Percentiles rank a stretch among this genome's conserved stretches.
phyloP scores from a whole-genome alignment of 768 basidiomycete species.

The Nidularia sp. region DNA sequence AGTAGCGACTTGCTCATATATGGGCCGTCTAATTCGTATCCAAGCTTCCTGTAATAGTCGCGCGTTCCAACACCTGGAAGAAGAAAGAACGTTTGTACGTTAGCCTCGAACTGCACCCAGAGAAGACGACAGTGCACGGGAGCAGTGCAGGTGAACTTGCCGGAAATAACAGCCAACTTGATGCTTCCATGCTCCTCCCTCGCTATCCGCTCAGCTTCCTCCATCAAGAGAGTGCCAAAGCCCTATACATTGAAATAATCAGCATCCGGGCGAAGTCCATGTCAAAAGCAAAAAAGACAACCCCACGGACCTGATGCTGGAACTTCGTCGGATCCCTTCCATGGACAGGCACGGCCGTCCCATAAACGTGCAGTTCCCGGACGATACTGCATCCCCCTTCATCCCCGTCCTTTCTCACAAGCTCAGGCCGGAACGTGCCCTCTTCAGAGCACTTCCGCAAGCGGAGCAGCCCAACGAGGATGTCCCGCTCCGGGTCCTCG shows the following conservation, averaged over 20 bases:
- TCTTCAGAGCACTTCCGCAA: constrained; percentile 95
- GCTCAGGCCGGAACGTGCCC: constrained; percentile 93
- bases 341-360: constrained; percentile 96
- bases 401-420: constrained; percentile 50
- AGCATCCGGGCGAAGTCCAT: constrained; percentile 1
- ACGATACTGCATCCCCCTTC: constrained; percentile 90
- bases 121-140: neutral
- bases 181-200: constrained; percentile 94
- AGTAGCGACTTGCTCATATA: constrained; percentile 91
- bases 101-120: neutral
- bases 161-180: constrained; percentile 96
- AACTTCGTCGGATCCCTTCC: constrained; percentile 97
- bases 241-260: constrained; percentile 46
- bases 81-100: neutral
- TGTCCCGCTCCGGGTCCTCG: constrained; percentile 96
- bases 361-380: constrained; percentile 94
- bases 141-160: constrained; percentile 32
- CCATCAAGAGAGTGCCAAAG: constrained; percentile 96
- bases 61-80: constrained; percentile 85
- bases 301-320: constrained; percentile 73
- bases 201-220: constrained; percentile 98
- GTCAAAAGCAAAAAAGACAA: neutral
- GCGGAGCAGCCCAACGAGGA: constrained; percentile 89
- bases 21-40: constrained; percentile 92
- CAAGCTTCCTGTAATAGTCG: constrained; percentile 93